These are phyloP conservation scores for Thelonectria blattea DNA, from an alignment of 2,329 filamentous ascomycete species.

Conservation along the genomic window DNA sequence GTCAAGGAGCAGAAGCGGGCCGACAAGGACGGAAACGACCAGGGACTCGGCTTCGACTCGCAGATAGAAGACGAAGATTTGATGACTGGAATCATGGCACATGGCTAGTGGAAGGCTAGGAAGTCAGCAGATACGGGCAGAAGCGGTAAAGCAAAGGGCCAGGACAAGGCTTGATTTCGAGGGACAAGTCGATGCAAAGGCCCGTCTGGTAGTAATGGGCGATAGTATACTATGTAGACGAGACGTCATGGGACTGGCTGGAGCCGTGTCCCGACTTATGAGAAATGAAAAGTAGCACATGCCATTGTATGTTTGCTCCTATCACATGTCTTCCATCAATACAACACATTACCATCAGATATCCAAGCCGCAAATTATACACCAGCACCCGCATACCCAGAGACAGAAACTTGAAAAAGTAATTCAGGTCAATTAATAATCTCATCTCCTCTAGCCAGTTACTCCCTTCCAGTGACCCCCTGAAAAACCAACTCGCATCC, in stretches of 20 bases:
- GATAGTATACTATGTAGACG: neutral
- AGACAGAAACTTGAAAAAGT: too few relatives aligned
- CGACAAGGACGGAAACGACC: constrained; percentile 51
- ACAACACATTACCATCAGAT: too few relatives aligned
- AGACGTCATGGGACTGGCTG: neutral
- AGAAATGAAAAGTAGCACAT: constrained; percentile 8
- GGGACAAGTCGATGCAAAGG: neutral
- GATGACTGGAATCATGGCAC: constrained; percentile 55
- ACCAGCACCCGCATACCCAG: too few relatives aligned
- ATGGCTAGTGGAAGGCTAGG: constrained; percentile 18
- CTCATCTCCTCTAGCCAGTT: too few relatives aligned
- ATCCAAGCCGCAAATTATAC: too few relatives aligned
- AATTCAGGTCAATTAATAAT: too few relatives aligned
- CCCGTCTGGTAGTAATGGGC: neutral
- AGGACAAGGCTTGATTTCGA: too few relatives aligned
- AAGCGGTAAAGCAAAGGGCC: neutral
- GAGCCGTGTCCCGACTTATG: constrained; percentile 1
- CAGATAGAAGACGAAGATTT: constrained; percentile 66
- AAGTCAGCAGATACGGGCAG: neutral
- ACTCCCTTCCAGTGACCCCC: too few relatives aligned
- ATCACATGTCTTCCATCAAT: too few relatives aligned
- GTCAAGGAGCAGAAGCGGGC: constrained; percentile 53
- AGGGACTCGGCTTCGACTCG: constrained; percentile 50
- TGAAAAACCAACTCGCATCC: too few relatives aligned
- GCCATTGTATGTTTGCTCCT: too few relatives aligned